Conservation (phyloP, 306 rosid species). For the Cucurbita argyrosperma region DNA sequence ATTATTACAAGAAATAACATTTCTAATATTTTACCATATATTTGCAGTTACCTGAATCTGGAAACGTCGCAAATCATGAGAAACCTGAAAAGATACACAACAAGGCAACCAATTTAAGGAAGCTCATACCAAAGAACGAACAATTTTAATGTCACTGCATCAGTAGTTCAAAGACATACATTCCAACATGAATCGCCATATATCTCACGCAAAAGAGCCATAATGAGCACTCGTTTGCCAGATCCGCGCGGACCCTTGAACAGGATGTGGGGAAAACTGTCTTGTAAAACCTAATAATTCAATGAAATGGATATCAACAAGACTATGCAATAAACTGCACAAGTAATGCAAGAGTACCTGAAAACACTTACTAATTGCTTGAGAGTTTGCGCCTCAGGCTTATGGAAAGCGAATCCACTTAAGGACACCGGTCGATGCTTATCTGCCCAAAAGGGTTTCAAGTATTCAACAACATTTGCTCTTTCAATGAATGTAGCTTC, state of each 20-base stretch:
- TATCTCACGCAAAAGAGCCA: conserved; percentile 61
- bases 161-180: conserved; percentile 29
- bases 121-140: background rate
- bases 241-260: conserved; percentile 60
- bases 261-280: conserved; percentile 53
- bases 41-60: conserved; percentile 47
- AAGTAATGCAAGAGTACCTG: background rate
- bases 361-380: conserved; percentile 44
- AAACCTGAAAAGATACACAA: conserved; percentile 25
- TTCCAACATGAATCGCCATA: conserved; percentile 57
- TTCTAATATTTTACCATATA: background rate
- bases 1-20: background rate
- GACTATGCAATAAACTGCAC: background rate
- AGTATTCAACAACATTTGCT: conserved; percentile 44
- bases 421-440: conserved; percentile 55
- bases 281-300: conserved; percentile 34
- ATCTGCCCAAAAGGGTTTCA: conserved; percentile 76
- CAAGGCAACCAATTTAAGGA: background rate
- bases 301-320: conserved; percentile 8
- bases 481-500: conserved; percentile 50
- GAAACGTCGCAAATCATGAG: conserved; percentile 59
- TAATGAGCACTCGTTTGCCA: conserved; percentile 52
- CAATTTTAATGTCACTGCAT: background rate
- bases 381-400: conserved; percentile 58
- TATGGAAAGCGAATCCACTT: conserved; percentile 65